A percentile compares a stretch with the other conserved stretches of the same genome.
Conservation (phyloP, 1,284 basidiomycete genomes). For the Irpex sp. region DNA sequence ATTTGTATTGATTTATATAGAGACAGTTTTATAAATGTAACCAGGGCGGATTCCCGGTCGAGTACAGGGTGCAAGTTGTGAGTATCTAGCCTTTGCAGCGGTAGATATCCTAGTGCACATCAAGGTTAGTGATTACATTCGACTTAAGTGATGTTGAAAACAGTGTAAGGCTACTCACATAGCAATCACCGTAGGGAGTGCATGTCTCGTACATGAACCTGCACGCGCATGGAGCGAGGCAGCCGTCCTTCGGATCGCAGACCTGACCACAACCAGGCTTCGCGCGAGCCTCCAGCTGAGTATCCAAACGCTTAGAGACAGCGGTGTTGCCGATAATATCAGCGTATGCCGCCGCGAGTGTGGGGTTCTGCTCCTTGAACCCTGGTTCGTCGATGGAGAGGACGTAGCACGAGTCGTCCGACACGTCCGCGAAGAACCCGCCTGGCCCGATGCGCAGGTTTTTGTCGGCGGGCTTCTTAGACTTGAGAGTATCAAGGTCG, state of each 20-base stretch:
- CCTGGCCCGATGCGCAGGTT: neutral
- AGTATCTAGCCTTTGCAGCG: too few species aligned
- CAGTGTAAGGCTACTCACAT: too few species aligned
- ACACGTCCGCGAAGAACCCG: neutral
- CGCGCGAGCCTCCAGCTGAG: neutral
- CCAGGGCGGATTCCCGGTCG: too few species aligned
- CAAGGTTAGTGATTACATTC: too few species aligned
- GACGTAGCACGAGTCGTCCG: neutral
- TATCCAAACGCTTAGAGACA: neutral
- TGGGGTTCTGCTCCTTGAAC: neutral
- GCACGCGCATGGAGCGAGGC: neutral
- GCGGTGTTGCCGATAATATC: neutral
- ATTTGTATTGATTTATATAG: too few species aligned
- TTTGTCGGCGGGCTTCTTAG: neutral
- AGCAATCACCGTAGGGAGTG: neutral
- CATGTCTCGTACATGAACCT: neutral
- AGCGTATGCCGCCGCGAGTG: neutral
- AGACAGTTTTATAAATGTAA: too few species aligned
- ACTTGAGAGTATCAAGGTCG: neutral
- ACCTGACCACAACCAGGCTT: neutral
- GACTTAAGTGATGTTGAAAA: too few species aligned
- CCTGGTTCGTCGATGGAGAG: neutral
- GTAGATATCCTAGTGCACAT: too few species aligned
- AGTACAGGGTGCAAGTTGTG: too few species aligned
- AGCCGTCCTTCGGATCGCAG: neutral